phyloP scores from a whole-genome alignment of 1,284 basidiomycete genomes.

The Malassezia yamatoensis region DNA sequence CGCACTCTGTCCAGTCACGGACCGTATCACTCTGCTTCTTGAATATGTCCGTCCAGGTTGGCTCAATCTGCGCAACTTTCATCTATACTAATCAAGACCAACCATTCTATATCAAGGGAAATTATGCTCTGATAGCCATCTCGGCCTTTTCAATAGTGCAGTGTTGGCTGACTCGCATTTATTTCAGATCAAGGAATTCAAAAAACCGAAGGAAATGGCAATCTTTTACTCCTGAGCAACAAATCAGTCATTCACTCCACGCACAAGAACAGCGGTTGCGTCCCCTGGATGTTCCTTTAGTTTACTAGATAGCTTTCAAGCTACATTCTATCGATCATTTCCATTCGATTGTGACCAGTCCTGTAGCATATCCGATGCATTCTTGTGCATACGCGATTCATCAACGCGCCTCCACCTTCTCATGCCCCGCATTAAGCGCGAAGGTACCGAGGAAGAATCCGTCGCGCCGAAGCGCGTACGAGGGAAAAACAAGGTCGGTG shows the following conservation, averaged over 20 bases:
- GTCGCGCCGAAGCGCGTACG: conserved; percentile 3
- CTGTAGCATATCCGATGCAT: neutral
- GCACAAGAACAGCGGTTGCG: neutral
- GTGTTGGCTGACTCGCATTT: neutral
- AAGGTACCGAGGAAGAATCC: conserved; percentile 1
- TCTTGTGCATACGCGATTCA: neutral
- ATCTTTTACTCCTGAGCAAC: neutral
- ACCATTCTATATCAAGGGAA: conserved; percentile 31
- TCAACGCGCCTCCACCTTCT: conserved; percentile 21
- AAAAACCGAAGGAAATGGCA: neutral
- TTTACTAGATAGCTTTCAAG: neutral
- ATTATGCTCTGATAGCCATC: conserved; percentile 21
- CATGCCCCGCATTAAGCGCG: conserved; percentile 17
- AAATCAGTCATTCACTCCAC: neutral
- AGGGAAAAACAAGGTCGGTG: conserved; percentile 23
- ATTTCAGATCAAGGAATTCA: neutral
- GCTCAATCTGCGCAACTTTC: conserved; percentile 21
- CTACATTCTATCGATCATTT: neutral
- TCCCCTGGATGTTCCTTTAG: neutral
- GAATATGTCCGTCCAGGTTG: conserved; percentile 33
- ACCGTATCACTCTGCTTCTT: conserved; percentile 25
- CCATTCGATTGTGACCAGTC: too few relatives aligned
- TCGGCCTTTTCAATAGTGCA: conserved; percentile 20
- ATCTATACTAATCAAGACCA: conserved; percentile 28
- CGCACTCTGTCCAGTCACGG: conserved; percentile 24